Percentiles rank a stretch among this genome's conserved stretches.
These are phyloP conservation scores for Collybiopsis confluens DNA, from an alignment of 768 basidiomycete genomes.

Conservation along the genomic window DNA sequence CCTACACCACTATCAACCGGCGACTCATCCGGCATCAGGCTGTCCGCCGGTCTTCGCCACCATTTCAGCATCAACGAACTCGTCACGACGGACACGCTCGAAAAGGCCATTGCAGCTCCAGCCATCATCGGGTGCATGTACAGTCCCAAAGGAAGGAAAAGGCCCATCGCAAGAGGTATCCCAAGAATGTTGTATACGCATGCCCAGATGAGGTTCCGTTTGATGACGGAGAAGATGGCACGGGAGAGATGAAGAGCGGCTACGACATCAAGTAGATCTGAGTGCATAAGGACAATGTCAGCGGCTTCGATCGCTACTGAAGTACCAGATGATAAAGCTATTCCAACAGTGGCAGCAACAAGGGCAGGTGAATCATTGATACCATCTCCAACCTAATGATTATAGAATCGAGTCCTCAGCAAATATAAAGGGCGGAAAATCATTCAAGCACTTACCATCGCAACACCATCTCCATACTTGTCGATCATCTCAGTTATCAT, in stretches of 20 bases:
- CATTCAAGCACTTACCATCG: conserved; percentile 83
- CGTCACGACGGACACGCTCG: conserved; percentile 90
- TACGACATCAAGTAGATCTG: conserved; percentile 95
- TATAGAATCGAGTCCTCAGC: too few species aligned
- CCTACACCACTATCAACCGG: conserved; percentile 35
- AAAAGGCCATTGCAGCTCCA: conserved; percentile 98
- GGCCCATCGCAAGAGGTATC: conserved; percentile 96
- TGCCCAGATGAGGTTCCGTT: conserved; percentile 93
- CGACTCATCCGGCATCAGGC: conserved; percentile 62
- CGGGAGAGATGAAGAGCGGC: conserved; percentile 91
- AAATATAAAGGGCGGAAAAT: neutral
- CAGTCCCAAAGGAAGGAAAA: conserved; percentile 87
- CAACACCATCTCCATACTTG: conserved; percentile 67
- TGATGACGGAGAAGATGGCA: conserved; percentile 85
- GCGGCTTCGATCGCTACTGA: conserved; percentile 98
- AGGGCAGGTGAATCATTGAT: conserved; percentile 99
- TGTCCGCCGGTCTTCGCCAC: conserved; percentile 72
- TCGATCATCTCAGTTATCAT: conserved; percentile 79
- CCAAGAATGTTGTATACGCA: conserved; percentile 91
- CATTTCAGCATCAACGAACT: conserved; percentile 82
- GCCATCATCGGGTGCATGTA: conserved; percentile 98
- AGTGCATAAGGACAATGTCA: conserved; percentile 96
- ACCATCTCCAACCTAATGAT: conserved; percentile 86
- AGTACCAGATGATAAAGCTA: conserved; percentile 93
- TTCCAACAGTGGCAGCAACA: conserved; percentile 92